Conservation (phyloP, 257 asterid species). For the Lycium ferocissimum region DNA sequence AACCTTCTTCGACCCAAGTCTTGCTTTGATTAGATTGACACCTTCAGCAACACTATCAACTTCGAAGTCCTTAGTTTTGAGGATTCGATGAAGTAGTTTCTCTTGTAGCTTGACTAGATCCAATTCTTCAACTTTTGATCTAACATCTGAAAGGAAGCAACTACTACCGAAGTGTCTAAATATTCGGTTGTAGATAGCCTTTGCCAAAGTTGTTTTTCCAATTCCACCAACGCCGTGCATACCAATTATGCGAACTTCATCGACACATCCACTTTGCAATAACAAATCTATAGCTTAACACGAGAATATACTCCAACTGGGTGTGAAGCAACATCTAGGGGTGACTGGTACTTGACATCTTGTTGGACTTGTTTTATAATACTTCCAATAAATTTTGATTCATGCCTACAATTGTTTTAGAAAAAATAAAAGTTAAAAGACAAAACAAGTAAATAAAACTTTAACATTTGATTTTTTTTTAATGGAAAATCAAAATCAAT, state of each 20-base stretch:
- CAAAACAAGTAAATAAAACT: too few relatives aligned
- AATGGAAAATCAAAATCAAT: too few relatives aligned
- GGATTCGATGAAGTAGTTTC: not conserved
- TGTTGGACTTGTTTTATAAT: not conserved
- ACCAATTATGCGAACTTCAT: not conserved
- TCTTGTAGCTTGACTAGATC: not conserved
- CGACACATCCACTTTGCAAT: not conserved
- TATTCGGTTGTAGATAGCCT: not conserved
- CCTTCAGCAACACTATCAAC: constrained; percentile 6
- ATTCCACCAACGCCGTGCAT: not conserved
- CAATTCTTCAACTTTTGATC: not conserved
- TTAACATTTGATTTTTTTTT: too few relatives aligned
- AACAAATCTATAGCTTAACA: too few relatives aligned
- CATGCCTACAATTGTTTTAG: not conserved
- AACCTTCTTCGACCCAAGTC: not conserved
- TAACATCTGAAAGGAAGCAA: not conserved
- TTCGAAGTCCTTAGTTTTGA: not conserved
- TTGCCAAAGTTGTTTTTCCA: too few relatives aligned
- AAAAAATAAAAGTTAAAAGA: too few relatives aligned
- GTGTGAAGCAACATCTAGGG: not conserved
- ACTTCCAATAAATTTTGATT: not conserved
- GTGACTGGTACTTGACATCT: not conserved
- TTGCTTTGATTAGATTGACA: not conserved
- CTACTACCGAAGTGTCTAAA: not conserved
- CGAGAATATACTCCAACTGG: not conserved